Evolutionary conservation across 352 stramenopile species (phyloP), one percentile per base, ranked within the genome.

Genomic region (Globisporangium nagaii): DNA sequence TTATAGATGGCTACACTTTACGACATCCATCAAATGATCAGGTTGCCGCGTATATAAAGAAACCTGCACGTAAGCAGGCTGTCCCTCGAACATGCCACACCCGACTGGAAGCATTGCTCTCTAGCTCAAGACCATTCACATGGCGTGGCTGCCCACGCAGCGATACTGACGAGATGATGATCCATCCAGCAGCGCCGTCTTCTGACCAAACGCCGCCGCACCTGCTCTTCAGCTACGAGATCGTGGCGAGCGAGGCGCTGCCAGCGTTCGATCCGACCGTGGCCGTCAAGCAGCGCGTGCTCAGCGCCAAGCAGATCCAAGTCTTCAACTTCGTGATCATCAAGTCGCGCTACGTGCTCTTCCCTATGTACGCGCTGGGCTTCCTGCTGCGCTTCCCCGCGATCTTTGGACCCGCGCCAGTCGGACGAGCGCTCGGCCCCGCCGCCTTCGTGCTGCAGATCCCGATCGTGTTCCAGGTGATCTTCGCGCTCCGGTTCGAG

Each of bases 401-500:
- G 28, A 35, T 61, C 19, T 56, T 61, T 15, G 45, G 27, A 4
- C 30, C 45, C 11, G 45, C 25, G 5, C 3, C 25, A 4, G 7
- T 7, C 1, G 54, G 54, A 12, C 24, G 20, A n/a, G 5, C 42
- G 20, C 32, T 65, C 4, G 43, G 28, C 3, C 43, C 41, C 12
- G 48, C 61, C 32, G 34, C 31, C 15, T 30, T 56, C 13, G 36
- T 37, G 15, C 13, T 65, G 1, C 51, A 61, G 24, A 36, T 51
- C 13, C 58, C 43, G 1, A 31, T 44, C 27, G 52, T 53, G 7
- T 25, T 45, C 20, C 31, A 51, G 22, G 52, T 61, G 8, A 24
- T 51, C n/a, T 40, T 56, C 2, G n/a, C 45, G 36, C 31, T 61
- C 20, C 58, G 53, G 9, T 44, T 37, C 24, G 58, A 56, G 24